phyloP scores from a whole-genome alignment of 2,329 filamentous ascomycete species.

The Exserohilum turcica region DNA sequence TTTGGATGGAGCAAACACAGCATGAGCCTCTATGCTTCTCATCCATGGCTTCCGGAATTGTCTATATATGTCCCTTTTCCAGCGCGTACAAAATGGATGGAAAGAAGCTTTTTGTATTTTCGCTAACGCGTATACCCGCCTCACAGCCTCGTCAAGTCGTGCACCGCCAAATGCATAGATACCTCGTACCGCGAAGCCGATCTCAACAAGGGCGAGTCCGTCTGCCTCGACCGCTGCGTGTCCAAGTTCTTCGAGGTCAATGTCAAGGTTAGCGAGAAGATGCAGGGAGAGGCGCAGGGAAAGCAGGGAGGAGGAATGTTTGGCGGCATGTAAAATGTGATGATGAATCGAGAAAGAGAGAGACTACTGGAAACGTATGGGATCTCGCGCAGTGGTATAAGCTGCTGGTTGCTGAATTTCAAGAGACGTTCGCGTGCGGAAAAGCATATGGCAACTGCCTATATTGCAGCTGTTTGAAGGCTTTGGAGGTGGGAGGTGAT shows the following conservation, averaged over 20 bases:
- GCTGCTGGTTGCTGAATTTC: background rate
- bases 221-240: conserved; percentile 96
- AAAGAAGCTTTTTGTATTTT: background rate
- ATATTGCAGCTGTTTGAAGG: background rate
- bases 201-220: conserved; percentile 97
- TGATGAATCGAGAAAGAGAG: background rate
- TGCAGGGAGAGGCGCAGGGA: conserved; percentile 82
- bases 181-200: conserved; percentile 92
- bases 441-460: background rate
- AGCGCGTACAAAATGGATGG: no score
- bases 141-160: conserved; percentile 79
- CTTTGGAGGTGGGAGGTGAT: background rate
- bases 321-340: conserved; percentile 29
- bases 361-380: no score
- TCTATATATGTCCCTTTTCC: no score
- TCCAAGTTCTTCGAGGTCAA: conserved; percentile 99
- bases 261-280: conserved; percentile 95
- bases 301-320: conserved; percentile 49
- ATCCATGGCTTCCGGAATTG: no score
- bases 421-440: background rate
- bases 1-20: no score
- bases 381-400: background rate
- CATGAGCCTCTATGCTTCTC: no score
- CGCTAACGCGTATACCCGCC: background rate
- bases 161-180: conserved; percentile 92